These are phyloP conservation scores for Macrophomina pseudophaseolina DNA, from an alignment of 2,329 filamentous ascomycete genomes.

Conservation along the genomic window DNA sequence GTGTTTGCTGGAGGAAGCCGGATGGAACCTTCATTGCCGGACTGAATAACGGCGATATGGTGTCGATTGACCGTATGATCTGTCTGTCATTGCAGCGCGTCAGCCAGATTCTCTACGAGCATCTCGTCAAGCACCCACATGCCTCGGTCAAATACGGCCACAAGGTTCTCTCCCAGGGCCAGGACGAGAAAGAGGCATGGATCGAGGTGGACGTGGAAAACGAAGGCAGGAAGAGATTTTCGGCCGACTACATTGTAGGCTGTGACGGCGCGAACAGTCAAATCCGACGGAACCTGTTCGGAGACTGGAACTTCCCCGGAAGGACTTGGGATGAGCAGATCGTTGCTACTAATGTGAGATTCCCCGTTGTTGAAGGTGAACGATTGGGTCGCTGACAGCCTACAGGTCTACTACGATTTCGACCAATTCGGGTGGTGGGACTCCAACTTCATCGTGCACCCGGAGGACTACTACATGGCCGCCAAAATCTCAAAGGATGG, in stretches of 20 bases:
- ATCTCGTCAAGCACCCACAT: background rate
- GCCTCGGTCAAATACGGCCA: constrained; percentile 26
- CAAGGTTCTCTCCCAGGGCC: constrained; percentile 26
- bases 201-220: constrained; percentile 24
- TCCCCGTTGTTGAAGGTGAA: background rate
- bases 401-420: constrained; percentile 64
- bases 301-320: constrained; percentile 52
- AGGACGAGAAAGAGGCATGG: constrained; percentile 29
- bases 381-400: background rate
- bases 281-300: constrained; percentile 46
- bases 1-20: constrained; percentile 50
- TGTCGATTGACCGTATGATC: constrained; percentile 26
- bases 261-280: constrained; percentile 72
- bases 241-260: constrained; percentile 62
- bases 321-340: constrained; percentile 64
- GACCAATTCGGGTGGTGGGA: constrained; percentile 58
- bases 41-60: constrained; percentile 16
- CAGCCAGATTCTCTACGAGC: constrained; percentile 14
- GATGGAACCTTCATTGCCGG: constrained; percentile 25
- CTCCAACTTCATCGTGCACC: constrained; percentile 63
- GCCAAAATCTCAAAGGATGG: constrained; percentile 61
- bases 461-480: constrained; percentile 64
- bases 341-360: constrained; percentile 61
- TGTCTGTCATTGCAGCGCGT: constrained; percentile 28
- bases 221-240: constrained; percentile 13